These are phyloP conservation scores for Violaceomyces palustris DNA, from an alignment of 1,284 basidiomycete genomes.

Conservation along the genomic window DNA sequence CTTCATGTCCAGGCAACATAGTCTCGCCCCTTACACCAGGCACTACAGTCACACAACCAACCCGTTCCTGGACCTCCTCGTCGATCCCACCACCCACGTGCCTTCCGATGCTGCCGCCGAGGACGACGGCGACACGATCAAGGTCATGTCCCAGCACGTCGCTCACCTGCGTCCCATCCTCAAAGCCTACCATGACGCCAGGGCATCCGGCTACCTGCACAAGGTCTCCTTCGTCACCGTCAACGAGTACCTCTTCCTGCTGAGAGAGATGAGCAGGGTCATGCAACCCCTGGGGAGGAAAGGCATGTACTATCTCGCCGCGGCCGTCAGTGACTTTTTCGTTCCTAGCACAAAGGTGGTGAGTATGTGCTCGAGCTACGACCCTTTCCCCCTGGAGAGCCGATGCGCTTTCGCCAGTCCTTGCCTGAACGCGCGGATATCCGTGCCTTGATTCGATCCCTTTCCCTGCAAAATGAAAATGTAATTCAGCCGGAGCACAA, in stretches of 20 bases:
- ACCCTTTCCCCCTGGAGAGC: too few relatives aligned
- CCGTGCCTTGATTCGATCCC: too few relatives aligned
- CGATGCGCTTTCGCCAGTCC: too few relatives aligned
- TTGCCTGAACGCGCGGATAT: too few relatives aligned
- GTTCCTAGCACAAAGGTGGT: slow-evolving; percentile 83
- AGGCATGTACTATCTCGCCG: slow-evolving; percentile 92
- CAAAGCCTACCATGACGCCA: slow-evolving; percentile 73
- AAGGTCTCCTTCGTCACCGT: slow-evolving; percentile 88
- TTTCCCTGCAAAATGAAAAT: too few relatives aligned
- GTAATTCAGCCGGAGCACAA: slow-evolving; percentile 81
- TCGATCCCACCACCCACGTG: slow-evolving; percentile 56
- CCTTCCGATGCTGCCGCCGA: slow-evolving; percentile 7
- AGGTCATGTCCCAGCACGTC: slow-evolving; percentile 65
- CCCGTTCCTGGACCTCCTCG: slow-evolving; percentile 93
- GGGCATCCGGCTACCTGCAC: slow-evolving; percentile 68
- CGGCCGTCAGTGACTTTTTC: slow-evolving; percentile 97
- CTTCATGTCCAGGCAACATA: slow-evolving; percentile 96
- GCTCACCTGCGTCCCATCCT: slow-evolving; percentile 68
- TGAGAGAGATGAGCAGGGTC: slow-evolving; percentile 68
- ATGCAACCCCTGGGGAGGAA: slow-evolving; percentile 64
- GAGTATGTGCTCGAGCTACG: too few relatives aligned
- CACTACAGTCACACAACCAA: slow-evolving; percentile 98
- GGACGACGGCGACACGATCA: slow-evolving; percentile 56
- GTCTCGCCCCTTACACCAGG: slow-evolving; percentile 88
- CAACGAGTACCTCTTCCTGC: slow-evolving; percentile 90